Evolutionary conservation across 768 basidiomycete genomes (phyloP).

Genomic region (Mycena venus): DNA sequence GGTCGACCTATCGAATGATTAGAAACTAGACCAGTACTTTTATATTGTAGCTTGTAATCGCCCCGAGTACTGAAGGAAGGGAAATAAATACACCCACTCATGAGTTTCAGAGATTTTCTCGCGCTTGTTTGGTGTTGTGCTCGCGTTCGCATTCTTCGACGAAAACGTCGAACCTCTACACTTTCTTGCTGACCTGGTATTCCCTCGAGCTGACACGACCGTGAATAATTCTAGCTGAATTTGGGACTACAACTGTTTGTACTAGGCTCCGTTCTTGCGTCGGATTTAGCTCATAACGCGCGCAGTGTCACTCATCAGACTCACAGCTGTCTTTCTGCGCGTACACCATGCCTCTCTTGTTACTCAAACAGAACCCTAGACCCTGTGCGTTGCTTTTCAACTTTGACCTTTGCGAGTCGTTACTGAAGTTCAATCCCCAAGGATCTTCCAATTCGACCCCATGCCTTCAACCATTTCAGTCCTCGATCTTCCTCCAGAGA

Average conservation of each 20-base stretch:
- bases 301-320: no score
- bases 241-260: no score
- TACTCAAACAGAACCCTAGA: neutral
- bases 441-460: neutral
- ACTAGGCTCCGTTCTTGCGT: no score
- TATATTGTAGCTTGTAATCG: neutral
- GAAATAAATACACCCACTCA: neutral
- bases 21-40: neutral
- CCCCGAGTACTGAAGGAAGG: neutral
- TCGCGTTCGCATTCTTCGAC: no score
- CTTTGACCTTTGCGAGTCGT: neutral
- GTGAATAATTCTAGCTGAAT: neutral
- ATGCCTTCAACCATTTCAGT: neutral
- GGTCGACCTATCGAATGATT: neutral
- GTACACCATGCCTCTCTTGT: neutral
- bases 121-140: no score
- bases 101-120: no score
- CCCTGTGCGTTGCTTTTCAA: neutral
- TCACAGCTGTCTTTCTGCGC: neutral
- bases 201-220: neutral
- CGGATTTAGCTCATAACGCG: no score
- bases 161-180: no score
- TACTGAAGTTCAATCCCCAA: neutral
- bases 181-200: no score
- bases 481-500: slow-evolving; percentile 3